These are phyloP conservation scores for Carex pumila DNA, from an alignment of 176 grass and related monocot genomes.

Conservation along the genomic window DNA sequence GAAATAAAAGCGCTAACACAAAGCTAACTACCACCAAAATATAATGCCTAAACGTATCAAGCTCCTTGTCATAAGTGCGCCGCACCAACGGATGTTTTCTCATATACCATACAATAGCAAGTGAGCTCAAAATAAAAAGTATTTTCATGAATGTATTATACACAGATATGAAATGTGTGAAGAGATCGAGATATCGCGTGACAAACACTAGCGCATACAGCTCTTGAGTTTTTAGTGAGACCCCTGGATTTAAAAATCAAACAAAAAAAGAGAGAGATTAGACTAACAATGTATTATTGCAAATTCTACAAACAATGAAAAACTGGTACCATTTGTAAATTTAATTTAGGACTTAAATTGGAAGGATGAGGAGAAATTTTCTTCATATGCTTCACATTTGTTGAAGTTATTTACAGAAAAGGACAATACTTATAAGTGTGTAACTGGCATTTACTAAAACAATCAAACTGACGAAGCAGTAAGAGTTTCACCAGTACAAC, in stretches of 20 bases:
- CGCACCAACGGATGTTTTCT: constrained; percentile 66
- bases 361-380: neutral
- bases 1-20: constrained; percentile 57
- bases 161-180: constrained; percentile 75
- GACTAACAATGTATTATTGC: neutral
- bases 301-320: neutral
- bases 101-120: constrained; percentile 97
- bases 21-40: constrained; percentile 30
- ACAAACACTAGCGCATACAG: constrained; percentile 84
- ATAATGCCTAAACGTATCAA: constrained; percentile 79
- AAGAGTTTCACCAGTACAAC: neutral
- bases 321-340: neutral
- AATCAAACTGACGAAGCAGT: neutral
- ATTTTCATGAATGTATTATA: constrained; percentile 97
- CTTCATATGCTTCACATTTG: neutral
- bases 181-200: constrained; percentile 79
- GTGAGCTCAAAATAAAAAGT: constrained; percentile 69
- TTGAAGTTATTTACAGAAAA: neutral
- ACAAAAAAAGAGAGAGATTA: neutral
- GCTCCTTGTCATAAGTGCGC: constrained; percentile 74
- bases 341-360: neutral
- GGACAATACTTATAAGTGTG: neutral
- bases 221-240: constrained; percentile 98
- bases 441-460: neutral
- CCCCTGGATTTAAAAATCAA: constrained; percentile 32